Evolutionary conservation across 768 basidiomycete species (phyloP).

Genomic region (Sporobolomyces phaffii): DNA sequence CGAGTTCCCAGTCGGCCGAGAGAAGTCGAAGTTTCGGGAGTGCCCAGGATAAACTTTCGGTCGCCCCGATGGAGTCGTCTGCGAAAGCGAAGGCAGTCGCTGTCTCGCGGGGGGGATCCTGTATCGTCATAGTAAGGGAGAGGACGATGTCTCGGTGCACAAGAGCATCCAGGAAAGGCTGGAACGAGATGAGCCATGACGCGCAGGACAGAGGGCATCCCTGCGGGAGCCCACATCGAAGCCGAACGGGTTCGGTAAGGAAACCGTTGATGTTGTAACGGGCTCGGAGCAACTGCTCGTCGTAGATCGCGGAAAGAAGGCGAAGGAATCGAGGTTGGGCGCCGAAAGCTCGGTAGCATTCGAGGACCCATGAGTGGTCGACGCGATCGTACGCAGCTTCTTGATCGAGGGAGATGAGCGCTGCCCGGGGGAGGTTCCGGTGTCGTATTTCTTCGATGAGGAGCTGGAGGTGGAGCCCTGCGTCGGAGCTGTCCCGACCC

Average conservation of each 20-base stretch:
- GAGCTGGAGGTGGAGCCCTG: conserved; percentile 1
- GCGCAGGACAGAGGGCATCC: conserved; percentile 10
- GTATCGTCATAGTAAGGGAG: background rate
- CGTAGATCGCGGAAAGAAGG: conserved; percentile 1
- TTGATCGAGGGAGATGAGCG: conserved; percentile 9
- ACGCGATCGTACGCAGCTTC: conserved; percentile 9
- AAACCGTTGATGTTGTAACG: conserved; percentile 14
- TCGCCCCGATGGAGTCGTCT: background rate
- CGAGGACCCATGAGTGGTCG: conserved; percentile 11
- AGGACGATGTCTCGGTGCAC: background rate
- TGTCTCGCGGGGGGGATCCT: background rate
- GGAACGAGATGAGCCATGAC: conserved; percentile 3
- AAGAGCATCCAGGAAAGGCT: conserved; percentile 18
- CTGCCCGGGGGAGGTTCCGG: background rate
- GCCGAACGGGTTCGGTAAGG: background rate
- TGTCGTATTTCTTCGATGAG: background rate
- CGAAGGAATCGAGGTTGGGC: background rate
- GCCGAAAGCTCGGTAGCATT: background rate
- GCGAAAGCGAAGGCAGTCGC: conserved; percentile 6
- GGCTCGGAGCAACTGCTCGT: background rate
- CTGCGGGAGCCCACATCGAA: background rate
- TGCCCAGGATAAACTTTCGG: background rate
- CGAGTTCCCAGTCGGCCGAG: background rate
- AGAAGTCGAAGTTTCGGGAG: background rate
- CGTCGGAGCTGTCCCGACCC: background rate